Percentiles rank a stretch among this genome's conserved stretches.
Conservation (phyloP, 129 eudicot species). For the Helianthus annuus region HanXRQr2.0-SUNRISE NC_035435.2:168192780-168193279, state of each 20-base stretch:
- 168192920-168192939: not conserved
- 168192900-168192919: not conserved
- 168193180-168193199: too few species aligned
- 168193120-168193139: too few species aligned
- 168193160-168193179: too few species aligned
- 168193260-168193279: too few species aligned
- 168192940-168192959: not conserved
- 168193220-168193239: too few species aligned
- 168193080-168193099: too few species aligned
- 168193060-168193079: too few species aligned
- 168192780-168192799: not conserved
- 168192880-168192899: not conserved
- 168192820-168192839: not conserved
- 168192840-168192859: not conserved
- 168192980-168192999: not conserved
- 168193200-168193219: too few species aligned
- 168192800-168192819: not conserved
- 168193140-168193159: too few species aligned
- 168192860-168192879: not conserved
- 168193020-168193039: not conserved
- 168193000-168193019: not conserved
- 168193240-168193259: too few species aligned
- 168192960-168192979: constrained; percentile 4
- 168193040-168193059: not conserved
- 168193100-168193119: too few species aligned